Base-by-base conservation (phyloP, 768 basidiomycete species). In the Collybia mongolica region DNA sequence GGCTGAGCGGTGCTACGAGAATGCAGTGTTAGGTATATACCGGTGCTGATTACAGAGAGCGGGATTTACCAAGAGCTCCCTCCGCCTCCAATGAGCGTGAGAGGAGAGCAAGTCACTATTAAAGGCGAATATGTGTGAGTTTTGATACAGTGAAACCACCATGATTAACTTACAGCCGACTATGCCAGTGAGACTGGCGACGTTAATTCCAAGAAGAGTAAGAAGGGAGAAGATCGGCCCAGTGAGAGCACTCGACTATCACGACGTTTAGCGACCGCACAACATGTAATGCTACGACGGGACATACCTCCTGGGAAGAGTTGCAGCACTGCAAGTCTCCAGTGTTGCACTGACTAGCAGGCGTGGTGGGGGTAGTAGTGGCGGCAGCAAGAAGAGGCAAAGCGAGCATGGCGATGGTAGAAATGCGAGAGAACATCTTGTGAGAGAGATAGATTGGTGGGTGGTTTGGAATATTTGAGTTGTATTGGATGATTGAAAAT, bases 261-360 rank as follows among this genome's bases (percentile, higher is more conserved):
- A 29, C 19, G 3, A 32, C 9, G 11, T 32, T 32, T 14, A 32
- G 11, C 11, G 14, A 32, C 11, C 11, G 32, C 3, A 12, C 32
- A 32, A 14, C 11, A 6, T 5, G 37, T 15, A 18, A 2, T 14
- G 6, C 24, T 7, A 32, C 5, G 32, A 46, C 28, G 23, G 7
- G 22, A 46, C 63, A 55, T 37, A 63, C 66, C 49, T 26, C 46
- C 49, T 57, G 50, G 17, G 44, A 41, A 26, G 52, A 57, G 42
- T 59, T 54, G 55, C 66, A 67, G 61, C 68, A 69, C 50, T 66
- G 61, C 28, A 70, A 42, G 18, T 32, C 19, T 3, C 65, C 66
- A 12, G 62, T 64, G 53, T 61, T 61, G 60, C 63, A 64, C 48
- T 62, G 58, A 45, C 59, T 56, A 46, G 43, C 46, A 14, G 62